Conservation (phyloP, 2,329 filamentous ascomycete species). For the Phaeophleospora eucalypticola region DNA sequence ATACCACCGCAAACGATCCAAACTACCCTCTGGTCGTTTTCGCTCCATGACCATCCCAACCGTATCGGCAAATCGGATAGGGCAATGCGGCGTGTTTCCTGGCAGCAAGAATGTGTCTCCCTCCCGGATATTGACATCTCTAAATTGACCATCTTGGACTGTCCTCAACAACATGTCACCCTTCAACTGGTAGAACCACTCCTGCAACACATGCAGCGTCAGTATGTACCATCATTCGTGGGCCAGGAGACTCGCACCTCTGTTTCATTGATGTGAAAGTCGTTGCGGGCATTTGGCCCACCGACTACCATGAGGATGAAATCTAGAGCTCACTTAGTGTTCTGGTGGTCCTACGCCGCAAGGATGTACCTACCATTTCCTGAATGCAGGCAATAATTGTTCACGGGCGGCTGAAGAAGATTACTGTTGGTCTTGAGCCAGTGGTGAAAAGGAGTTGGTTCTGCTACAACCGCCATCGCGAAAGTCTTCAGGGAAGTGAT, state of each 20-base stretch:
- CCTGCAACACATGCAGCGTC: slow-evolving; percentile 46
- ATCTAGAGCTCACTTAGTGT: slow-evolving; percentile 26
- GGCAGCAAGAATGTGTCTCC: slow-evolving; percentile 92
- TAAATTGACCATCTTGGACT: slow-evolving; percentile 67
- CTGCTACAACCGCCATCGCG: slow-evolving; percentile 1
- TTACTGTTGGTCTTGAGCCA: slow-evolving; percentile 83
- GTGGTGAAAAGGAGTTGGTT: slow-evolving; percentile 9
- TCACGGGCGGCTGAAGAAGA: slow-evolving; percentile 86
- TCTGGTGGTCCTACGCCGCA: neutral
- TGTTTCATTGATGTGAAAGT: slow-evolving; percentile 97
- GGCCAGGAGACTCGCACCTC: slow-evolving; percentile 38
- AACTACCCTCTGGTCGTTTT: slow-evolving; percentile 62
- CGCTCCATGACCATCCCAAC: slow-evolving; percentile 94
- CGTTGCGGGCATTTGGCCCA: slow-evolving; percentile 88
- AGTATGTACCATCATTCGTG: neutral
- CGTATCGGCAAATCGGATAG: slow-evolving; percentile 85
- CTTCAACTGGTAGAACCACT: slow-evolving; percentile 97
- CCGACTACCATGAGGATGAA: slow-evolving; percentile 91
- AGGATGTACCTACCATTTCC: slow-evolving; percentile 52
- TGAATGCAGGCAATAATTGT: slow-evolving; percentile 96
- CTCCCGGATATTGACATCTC: slow-evolving; percentile 83
- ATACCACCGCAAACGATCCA: slow-evolving; percentile 88
- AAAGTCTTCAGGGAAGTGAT: neutral
- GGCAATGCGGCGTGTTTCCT: slow-evolving; percentile 87
- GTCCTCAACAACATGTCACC: slow-evolving; percentile 92